phyloP scores from a whole-genome alignment of 768 basidiomycete species.

The Clitopilus passeckerianus region DNA sequence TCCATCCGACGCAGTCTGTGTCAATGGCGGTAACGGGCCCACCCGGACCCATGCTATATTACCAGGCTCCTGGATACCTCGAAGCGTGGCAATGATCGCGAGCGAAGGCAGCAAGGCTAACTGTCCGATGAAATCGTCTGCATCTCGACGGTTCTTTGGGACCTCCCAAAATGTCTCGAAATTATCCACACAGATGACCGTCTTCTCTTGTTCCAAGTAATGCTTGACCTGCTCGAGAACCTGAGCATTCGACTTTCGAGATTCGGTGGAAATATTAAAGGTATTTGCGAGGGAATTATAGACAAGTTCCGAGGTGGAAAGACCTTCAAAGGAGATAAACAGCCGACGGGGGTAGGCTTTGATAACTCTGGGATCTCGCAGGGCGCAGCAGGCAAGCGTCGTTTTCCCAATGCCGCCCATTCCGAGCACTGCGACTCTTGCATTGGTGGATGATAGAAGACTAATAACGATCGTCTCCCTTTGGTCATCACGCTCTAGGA shows the following conservation, averaged over 20 bases:
- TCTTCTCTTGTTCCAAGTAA: background rate
- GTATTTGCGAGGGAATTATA: background rate
- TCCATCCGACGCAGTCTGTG: background rate
- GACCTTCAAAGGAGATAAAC: background rate
- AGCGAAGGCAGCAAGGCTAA: background rate
- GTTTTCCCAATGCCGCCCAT: conserved; percentile 7
- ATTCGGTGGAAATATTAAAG: background rate
- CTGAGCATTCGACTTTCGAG: background rate
- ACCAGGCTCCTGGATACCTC: background rate
- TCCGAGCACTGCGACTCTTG: background rate
- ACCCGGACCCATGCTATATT: background rate
- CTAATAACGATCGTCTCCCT: background rate
- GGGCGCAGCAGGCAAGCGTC: conserved; percentile 1
- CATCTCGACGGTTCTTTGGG: background rate
- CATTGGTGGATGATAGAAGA: background rate
- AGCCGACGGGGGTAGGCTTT: background rate
- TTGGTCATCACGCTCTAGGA: background rate
- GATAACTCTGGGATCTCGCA: background rate
- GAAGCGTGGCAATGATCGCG: background rate
- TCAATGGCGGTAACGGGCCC: background rate
- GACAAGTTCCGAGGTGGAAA: background rate
- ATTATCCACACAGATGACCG: background rate
- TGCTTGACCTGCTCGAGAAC: background rate
- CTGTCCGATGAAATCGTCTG: background rate
- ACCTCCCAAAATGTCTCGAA: background rate